Base-by-base conservation (phyloP, 1,284 basidiomycete species). In the Ceratobasidium sp. region DNA sequence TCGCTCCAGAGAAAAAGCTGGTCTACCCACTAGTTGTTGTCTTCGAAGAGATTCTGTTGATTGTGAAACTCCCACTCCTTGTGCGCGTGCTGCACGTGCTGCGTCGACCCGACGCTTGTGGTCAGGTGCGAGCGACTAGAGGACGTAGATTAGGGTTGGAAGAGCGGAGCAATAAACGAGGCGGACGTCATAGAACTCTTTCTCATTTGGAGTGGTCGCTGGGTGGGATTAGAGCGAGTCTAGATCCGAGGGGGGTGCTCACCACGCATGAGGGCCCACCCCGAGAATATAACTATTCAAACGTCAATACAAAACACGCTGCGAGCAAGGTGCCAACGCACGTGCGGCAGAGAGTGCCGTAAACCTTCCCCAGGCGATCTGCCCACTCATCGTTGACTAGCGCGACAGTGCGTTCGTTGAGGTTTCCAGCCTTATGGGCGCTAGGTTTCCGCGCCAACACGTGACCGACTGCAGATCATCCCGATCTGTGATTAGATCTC, bases 121-220 rank as follows among this genome's bases (percentile, higher is more conserved):
- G 39, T 75, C 74, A 13, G 74, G 74, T 46, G 74, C 48, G 14
- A 75, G 69, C 9, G 74, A 63, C 74, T 75, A 59, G 48, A 22
- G 27, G 48, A 27, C 16, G 14, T 13, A 14, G 14, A n/a, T 59
- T 51, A 31, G 22, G 46, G 29, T 34, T 54, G 34, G 13, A 24
- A 48, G 16, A 39, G 14, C 13, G 22, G 16, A 56, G 16, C 14
- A 22, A 39, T 19, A 31, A 27, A 19, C 24, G 16, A n/a, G 14
- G 72, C 74, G 2, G 27, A 75, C 74, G 37, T 75, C 74, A 39
- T 75, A 75, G 22, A 51, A 72, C 49, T 75, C 46, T 31, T 75
- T 29, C 39, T 74, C 64, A 14, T 6, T 75, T n/a, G 74, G 74
- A 14, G 74, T 75, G 58, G 74, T 75, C 16, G 68, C 74, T 75